These are phyloP conservation scores for Pseudonitzschia delicatissima DNA, from an alignment of 108 stramenopile genomes.

Conservation along the genomic window DNA sequence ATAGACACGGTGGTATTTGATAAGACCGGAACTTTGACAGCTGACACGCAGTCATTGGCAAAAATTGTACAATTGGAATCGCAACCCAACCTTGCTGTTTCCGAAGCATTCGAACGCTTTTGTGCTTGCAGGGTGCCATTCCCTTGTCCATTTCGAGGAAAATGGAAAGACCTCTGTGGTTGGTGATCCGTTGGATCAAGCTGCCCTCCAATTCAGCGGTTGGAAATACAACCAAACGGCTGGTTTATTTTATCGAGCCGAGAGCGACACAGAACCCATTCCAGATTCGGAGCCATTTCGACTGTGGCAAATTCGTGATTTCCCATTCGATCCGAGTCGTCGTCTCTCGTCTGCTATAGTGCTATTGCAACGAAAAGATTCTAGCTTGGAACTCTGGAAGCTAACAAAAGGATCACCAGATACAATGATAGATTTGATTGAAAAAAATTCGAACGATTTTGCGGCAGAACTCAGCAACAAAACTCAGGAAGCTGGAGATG, in stretches of 20 bases:
- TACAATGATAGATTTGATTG: constrained; percentile 22
- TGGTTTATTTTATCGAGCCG: constrained; percentile 5
- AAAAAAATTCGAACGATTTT: constrained; percentile 2
- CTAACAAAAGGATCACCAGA: constrained; percentile 59
- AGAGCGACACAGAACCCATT: constrained; percentile 2
- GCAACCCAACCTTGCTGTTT: not conserved
- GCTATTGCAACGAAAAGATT: constrained; percentile 31
- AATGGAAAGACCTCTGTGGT: constrained; percentile 22
- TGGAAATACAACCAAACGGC: constrained; percentile 51
- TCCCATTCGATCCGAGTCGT: constrained; percentile 58
- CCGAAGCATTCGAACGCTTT: constrained; percentile 9
- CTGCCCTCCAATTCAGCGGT: constrained; percentile 40
- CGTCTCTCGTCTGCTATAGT: constrained; percentile 57
- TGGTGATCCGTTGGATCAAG: constrained; percentile 72
- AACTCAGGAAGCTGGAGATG: constrained; percentile 30
- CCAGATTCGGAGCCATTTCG: constrained; percentile 3
- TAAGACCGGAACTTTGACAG: constrained; percentile 89
- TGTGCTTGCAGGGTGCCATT: constrained; percentile 72
- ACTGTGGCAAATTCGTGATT: constrained; percentile 62
- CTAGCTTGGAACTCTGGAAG: constrained; percentile 27
- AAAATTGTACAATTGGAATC: constrained; percentile 12
- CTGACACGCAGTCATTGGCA: constrained; percentile 51
- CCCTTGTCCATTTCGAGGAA: constrained; percentile 36
- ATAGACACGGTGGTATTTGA: constrained; percentile 77
- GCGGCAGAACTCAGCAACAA: constrained; percentile 1